Evolutionary conservation across 2,329 filamentous ascomycete species (phyloP).

Genomic region (Clonostachys solani): DNA sequence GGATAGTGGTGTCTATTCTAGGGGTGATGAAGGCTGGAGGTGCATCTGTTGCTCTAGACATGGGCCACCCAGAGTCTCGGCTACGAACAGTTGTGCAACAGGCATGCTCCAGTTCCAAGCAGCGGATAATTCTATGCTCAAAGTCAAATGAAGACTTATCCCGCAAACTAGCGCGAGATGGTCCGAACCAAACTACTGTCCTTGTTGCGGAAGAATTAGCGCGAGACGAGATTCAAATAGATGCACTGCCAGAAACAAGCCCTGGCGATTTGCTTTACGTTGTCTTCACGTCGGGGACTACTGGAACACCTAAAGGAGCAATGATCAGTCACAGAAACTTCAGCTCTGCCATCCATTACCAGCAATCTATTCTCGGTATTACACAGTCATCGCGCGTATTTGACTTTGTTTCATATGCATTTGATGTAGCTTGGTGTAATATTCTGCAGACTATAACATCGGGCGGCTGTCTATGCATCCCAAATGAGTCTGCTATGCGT

Average conservation of each 20-base stretch:
- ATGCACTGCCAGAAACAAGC: background rate
- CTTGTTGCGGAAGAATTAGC: background rate
- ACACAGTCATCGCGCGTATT: conserved; percentile 1
- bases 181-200: background rate
- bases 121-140: background rate
- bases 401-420: conserved; percentile 6
- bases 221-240: background rate
- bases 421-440: conserved; percentile 1
- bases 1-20: conserved; percentile 22
- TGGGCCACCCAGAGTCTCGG: conserved; percentile 17
- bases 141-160: background rate
- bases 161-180: background rate
- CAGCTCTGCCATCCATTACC: conserved; percentile 4
- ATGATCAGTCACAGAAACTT: conserved; percentile 10
- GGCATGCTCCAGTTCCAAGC: conserved; percentile 1
- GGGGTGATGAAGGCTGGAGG: conserved; percentile 25
- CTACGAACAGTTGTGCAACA: conserved; percentile 1
- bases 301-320: conserved; percentile 14
- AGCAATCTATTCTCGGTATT: conserved; percentile 2
- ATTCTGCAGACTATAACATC: conserved; percentile 1
- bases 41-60: conserved; percentile 24
- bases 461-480: conserved; percentile 2
- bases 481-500: conserved; percentile 7
- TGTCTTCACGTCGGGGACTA: conserved; percentile 7
- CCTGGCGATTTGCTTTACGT: conserved; percentile 6